Base-by-base conservation (phyloP, 2,329 filamentous ascomycete species). In the Aureobasidium sp. region DNA sequence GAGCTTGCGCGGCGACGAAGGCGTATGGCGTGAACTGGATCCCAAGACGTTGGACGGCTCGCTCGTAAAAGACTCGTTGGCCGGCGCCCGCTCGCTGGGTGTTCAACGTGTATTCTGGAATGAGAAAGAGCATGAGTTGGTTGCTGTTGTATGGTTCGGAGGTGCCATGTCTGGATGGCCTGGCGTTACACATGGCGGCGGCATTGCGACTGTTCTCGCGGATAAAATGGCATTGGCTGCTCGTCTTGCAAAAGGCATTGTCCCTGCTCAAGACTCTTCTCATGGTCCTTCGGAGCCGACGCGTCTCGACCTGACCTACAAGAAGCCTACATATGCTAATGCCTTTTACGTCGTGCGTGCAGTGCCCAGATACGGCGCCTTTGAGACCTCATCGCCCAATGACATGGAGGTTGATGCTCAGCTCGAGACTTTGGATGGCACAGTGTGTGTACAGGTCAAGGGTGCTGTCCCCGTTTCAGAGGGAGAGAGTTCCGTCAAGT, bases 61-160 rank as follows among this genome's bases (percentile, higher is more conserved):
- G 21, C 47, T 61, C 19, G 25, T 40, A 47, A 31, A 19, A 37
- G 54, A 49, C 4, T 33, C 58, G 11, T 47, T 78, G 57, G 69
- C 70, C 19, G 77, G 76, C 9, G 70, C 71, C 33, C 70, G 71
- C 57, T 75, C 74, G 3, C 61, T 79, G 23, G 77, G 74, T 8
- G 70, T 73, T 66, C 81, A 89, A 76, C 79, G 81, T 66, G 73
- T 87, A 1, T 91, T 89, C 69, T 83, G 80, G 77, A 83, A 88
- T 69, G 68, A 74, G 3, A 71, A 71, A 31, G 82, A 84, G 7
- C 79, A 83, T 65, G 81, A 84, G 66, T 71, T 84, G 35, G 74
- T 86, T 11, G 81, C 79, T 53, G 78, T 91, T n/a, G 75, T 91
- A 4, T 88, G 80, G 76, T 79, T 91, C 58, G 89, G 88, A 7